Base-by-base conservation (phyloP, 306 rosid genomes). In the Sechiopsis laciniata region DNA sequence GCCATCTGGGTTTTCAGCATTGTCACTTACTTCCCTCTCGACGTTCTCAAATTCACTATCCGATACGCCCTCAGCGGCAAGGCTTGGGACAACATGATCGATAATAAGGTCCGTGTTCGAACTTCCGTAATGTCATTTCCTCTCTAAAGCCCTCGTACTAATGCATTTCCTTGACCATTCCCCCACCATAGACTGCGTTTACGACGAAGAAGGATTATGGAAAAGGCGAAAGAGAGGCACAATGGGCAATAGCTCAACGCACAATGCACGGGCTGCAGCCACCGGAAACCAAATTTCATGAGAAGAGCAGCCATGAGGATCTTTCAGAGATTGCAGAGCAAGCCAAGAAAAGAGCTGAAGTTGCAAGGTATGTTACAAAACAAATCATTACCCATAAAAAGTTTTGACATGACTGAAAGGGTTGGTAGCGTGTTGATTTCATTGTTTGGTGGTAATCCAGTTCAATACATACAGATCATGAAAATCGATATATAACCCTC, bases 1-100 rank as follows among this genome's bases (percentile, higher is more conserved):
- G 83, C 35, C 5, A 92, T 92, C 62, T 92, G 97, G 97, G 12
- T 88, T 54, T 92, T 55, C 79, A 92, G 86, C 75, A 14, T 92
- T 50, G n/a, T 92, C 19, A 89, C 95, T 21, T 92, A 92, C 78
- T 52, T 92, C 73, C 97, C 97, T 69, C 96, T 92, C 8, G 97
- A 92, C 51, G 5, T 90, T 73, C 82, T 92, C 78, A 92, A 92
- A 84, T 90, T 89, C 76, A 0, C 79, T 2, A 89, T 79, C 58
- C 90, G 92, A 2, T 79, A 80, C 6, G 88, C 80, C 53, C 78
- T 92, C 67, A 79, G 86, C 1, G 91, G 90, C 21, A 83, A 77
- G 80, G 96, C 90, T 0, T 89, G 97, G 97, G 89, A 87, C 73
- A 86, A 21, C 74, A 63, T 89, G 81, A 76, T 86, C 7, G 83